A percentile compares a stretch with the other conserved stretches of the same genome.
Evolutionary conservation across 331 rosid species (phyloP).

Genomic region (Ulmus americana): DNA sequence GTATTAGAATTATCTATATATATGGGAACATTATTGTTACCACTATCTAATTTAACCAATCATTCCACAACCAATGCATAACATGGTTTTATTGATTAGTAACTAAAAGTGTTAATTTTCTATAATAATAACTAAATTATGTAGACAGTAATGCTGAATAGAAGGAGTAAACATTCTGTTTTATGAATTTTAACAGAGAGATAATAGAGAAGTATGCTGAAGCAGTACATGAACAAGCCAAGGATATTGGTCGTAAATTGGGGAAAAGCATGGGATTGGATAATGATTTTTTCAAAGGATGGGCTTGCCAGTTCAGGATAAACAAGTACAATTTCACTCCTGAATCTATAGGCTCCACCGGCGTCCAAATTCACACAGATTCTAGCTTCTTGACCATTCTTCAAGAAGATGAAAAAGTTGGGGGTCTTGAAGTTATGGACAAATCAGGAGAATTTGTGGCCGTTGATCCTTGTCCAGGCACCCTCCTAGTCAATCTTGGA

Average conservation of each 20-base stretch:
- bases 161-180: neutral
- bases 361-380: conserved; percentile 48
- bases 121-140: neutral
- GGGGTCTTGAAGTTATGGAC: conserved; percentile 52
- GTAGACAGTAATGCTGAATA: neutral
- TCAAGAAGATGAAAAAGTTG: conserved; percentile 59
- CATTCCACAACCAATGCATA: too few relatives aligned
- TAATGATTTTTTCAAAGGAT: conserved; percentile 26
- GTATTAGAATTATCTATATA: too few relatives aligned
- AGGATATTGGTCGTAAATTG: conserved; percentile 35
- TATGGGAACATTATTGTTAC: too few relatives aligned
- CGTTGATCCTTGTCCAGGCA: conserved; percentile 35
- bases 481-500: conserved; percentile 30
- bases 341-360: conserved; percentile 39
- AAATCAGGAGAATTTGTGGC: conserved; percentile 25
- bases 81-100: too few relatives aligned
- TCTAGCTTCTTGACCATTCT: conserved; percentile 49
- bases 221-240: conserved; percentile 36
- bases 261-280: conserved; percentile 37
- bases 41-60: too few relatives aligned
- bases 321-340: conserved; percentile 53
- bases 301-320: conserved; percentile 47
- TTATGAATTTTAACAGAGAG: conserved; percentile 24
- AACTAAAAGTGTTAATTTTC: neutral
- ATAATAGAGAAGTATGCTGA: conserved; percentile 34